These are phyloP conservation scores for Teunomyces aglyptinius DNA, from an alignment of 805 yeast species.

Conservation along the genomic window DNA sequence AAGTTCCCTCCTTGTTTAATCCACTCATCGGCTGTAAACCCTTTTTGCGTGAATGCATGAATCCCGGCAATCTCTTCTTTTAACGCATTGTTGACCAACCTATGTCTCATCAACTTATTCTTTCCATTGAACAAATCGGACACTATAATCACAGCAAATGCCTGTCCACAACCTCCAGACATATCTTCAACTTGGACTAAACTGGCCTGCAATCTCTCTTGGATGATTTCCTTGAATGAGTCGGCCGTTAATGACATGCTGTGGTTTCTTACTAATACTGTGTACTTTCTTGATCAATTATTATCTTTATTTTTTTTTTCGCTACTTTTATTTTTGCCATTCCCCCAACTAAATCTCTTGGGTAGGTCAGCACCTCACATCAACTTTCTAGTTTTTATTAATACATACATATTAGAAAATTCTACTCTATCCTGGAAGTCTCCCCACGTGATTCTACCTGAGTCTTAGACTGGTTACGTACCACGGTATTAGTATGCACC, in stretches of 20 bases:
- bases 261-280: not conserved
- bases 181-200: conserved; percentile 72
- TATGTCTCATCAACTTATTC: conserved; percentile 80
- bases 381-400: not conserved
- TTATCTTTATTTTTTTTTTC: not conserved
- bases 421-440: conserved; percentile 15
- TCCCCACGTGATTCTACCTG: conserved; percentile 30
- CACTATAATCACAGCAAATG: conserved; percentile 90
- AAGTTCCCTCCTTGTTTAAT: conserved; percentile 32
- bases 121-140: conserved; percentile 69
- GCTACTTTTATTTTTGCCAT: not conserved
- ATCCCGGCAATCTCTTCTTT: conserved; percentile 82
- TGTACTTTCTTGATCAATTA: not conserved
- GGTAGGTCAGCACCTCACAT: not conserved
- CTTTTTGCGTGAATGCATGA: conserved; percentile 95
- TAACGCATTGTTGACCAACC: conserved; percentile 76
- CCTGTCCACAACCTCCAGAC: conserved; percentile 96
- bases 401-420: conserved; percentile 1
- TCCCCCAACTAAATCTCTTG: not conserved
- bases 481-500: conserved; percentile 30
- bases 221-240: conserved; percentile 47
- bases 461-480: conserved; percentile 29
- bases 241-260: conserved; percentile 37
- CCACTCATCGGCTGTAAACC: conserved; percentile 90
- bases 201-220: conserved; percentile 54